Evolutionary conservation across 768 basidiomycete species (phyloP), one percentile per base, ranked within the genome.

Genomic region (Sarcodon sp.): DNA sequence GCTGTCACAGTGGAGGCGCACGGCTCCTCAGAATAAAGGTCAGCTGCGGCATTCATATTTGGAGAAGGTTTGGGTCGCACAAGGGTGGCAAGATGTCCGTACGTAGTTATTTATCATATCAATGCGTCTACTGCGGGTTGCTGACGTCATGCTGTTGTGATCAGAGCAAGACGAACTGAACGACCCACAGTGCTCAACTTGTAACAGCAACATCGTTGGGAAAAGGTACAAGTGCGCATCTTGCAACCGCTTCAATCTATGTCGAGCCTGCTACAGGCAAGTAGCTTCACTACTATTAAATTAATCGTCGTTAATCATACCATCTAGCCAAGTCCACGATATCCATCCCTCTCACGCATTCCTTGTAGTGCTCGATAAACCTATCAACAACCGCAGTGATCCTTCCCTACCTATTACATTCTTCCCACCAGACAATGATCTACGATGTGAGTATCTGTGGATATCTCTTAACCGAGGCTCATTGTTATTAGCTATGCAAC

Each of bases 1-100:
- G 13, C 59, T 69, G 50, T 75, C 73, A n/a, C 69, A 74, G 51
- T 77, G 80, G 77, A 65, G 76, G 52, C 69, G 85, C 35, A 75
- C 79, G 32, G 79, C 83, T 1, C 84, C 86, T 1, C 77, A 75
- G 44, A 67, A 67, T 55, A 88, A 87, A 61, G 87, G 87, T 11
- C 75, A 84, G 51, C 62, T 83, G 44, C 74, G 92, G 9, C 92
- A 97, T 60, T 83, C 87, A 1, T 97, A 85, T 59, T 64, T 77
- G 39, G 92, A 94, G 64, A 87, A 87, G 61, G 72, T 85, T 2
- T 96, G 92, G 93, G 80, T 80, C 1, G 74, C 73, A 33, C 65
- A 67, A 37, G 86, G 87, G 1, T 96, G 93, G 93, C 80, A 80
- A 49, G 87, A 91, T 58, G 80, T 96, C 46, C 87, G 91, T 91